Base-by-base conservation (phyloP, 2,329 filamentous ascomycete species). In the Aspergillus pseudoviridinutans region DNA sequence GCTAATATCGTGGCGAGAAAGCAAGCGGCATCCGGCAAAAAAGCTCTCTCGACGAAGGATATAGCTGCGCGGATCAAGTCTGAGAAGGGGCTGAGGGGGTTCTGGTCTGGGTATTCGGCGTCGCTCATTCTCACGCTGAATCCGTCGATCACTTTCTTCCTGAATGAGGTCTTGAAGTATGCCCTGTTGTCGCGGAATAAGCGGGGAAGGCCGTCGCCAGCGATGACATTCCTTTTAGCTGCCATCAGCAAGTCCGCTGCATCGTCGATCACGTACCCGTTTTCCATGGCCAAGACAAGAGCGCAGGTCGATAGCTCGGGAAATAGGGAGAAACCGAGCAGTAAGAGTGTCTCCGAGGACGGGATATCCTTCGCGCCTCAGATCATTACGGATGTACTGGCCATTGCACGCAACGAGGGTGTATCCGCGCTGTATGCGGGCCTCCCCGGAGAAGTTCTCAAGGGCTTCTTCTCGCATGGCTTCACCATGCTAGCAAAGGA, bases 81-180 rank as follows among this genome's bases (percentile, higher is more conserved):
- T 1, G 88, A 93, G 69, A 89, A 88, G 64, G 91, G 92, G 0
- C 58, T 92, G 9, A 70, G 79, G 49, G 91, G 91, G 2, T 88
- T 96, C 66, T 96, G 92, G 92, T 88, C 91, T 0, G 92, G 92
- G 0, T 96, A 96, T 72, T 90, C 89, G 22, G 91, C 91, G 1
- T 87, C 84, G 24, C 73, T 96, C 57, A 81, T 96, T 42, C 76
- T 96, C 52, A 92, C 92, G 0, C 79, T 96, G 28, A 96, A 96
- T 67, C 92, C 92, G 1, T 88, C 88, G 62, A 82, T 96, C 61
- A 96, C 92, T 0, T 92, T 96, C 70, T 87, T 93, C 64, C 78
- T 96, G 29, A 90, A 95, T 68, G 87, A 91, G 64, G 76, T 87
- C 7, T 77, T 94, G 22, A 87, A 88, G 63, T 81, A 84, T 53